Percentiles rank a stretch among this genome's conserved stretches.
Evolutionary conservation across 139 green algal species (phyloP).

Genomic region (Picochlorum sp.): DNA sequence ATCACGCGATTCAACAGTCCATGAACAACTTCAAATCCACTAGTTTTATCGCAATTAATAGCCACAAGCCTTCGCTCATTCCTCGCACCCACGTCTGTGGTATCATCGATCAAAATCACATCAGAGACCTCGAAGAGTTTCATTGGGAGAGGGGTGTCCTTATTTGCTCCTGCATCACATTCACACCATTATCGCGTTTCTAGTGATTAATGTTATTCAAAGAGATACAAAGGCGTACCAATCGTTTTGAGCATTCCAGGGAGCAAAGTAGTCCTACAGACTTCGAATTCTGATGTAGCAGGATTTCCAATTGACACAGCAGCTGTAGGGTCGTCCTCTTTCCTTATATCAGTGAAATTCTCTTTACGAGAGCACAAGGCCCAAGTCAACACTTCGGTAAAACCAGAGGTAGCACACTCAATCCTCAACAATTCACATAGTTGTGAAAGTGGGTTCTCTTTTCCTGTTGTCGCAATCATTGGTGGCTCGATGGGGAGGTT

Average conservation of each 20-base stretch:
- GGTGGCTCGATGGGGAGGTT: slow-evolving; percentile 72
- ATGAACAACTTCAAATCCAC: slow-evolving; percentile 91
- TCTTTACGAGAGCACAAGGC: slow-evolving; percentile 80
- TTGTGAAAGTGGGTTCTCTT: slow-evolving; percentile 86
- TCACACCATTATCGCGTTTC: background rate
- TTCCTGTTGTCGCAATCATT: slow-evolving; percentile 50
- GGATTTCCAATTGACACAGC: slow-evolving; percentile 91
- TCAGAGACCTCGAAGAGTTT: slow-evolving; percentile 92
- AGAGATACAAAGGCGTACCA: background rate
- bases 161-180: slow-evolving; percentile 56
- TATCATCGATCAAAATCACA: slow-evolving; percentile 58
- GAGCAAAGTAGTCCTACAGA: slow-evolving; percentile 51
- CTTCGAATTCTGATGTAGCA: slow-evolving; percentile 88
- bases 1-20: slow-evolving; percentile 94
- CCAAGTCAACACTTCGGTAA: slow-evolving; percentile 76
- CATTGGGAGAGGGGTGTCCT: slow-evolving; percentile 80
- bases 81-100: slow-evolving; percentile 60
- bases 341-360: slow-evolving; percentile 73
- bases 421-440: slow-evolving; percentile 77
- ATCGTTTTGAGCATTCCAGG: slow-evolving; percentile 88
- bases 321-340: slow-evolving; percentile 50
- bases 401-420: slow-evolving; percentile 73
- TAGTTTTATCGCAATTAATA: slow-evolving; percentile 64
- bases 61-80: slow-evolving; percentile 87
- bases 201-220: background rate